Percentiles rank a stretch among this genome's conserved stretches.
Conservation (phyloP, 2,329 filamentous ascomycete genomes). For the Phialophora macrospora region DNA sequence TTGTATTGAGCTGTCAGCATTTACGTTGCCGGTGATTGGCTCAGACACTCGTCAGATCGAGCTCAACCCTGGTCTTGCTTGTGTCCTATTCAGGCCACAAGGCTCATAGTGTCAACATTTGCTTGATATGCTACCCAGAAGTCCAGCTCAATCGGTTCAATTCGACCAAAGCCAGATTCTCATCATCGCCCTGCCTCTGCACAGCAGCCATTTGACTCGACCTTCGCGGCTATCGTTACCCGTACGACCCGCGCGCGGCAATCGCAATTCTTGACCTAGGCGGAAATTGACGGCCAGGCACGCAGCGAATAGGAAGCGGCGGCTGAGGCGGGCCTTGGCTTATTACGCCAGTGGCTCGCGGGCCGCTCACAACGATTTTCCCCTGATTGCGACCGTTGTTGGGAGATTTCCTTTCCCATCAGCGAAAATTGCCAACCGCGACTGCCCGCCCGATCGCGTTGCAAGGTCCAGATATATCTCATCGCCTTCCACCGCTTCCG, state of each 20-base stretch:
- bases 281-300: slow-evolving; percentile 34
- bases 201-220: neutral
- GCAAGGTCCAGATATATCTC: slow-evolving; percentile 18
- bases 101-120: neutral
- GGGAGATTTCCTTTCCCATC: slow-evolving; percentile 20
- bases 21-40: slow-evolving; percentile 2
- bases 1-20: neutral
- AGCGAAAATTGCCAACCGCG: slow-evolving; percentile 12
- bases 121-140: neutral
- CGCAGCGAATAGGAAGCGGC: slow-evolving; percentile 31
- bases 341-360: slow-evolving; percentile 18
- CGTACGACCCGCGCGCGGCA: slow-evolving; percentile 36
- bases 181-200: neutral
- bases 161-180: neutral
- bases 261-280: slow-evolving; percentile 27
- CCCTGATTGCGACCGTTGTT: slow-evolving; percentile 23
- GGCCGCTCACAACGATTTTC: slow-evolving; percentile 23
- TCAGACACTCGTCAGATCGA: neutral
- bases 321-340: slow-evolving; percentile 25
- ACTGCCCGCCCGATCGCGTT: slow-evolving; percentile 9
- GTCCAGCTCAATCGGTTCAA: neutral
- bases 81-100: neutral
- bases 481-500: slow-evolving; percentile 13
- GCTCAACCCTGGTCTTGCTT: neutral
- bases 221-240: slow-evolving; percentile 32